Evolutionary conservation across 352 stramenopile genomes (phyloP), one percentile per base, ranked within the genome.

Genomic region (Phytophthora citricola): DNA sequence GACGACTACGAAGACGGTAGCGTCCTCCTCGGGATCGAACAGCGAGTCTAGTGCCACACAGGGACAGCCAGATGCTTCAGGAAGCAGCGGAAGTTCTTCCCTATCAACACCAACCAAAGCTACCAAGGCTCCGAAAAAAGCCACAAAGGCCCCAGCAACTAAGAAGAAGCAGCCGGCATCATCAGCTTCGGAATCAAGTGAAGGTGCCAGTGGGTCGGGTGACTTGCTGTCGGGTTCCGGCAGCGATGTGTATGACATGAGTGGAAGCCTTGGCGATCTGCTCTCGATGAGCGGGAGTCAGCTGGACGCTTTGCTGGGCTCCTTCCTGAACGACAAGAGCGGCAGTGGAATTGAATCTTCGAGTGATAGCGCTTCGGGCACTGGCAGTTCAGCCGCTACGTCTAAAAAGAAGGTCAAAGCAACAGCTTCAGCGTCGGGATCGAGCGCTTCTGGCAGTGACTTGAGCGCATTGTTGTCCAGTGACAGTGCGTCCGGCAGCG

Each of bases 1-100:
- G 29, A 29, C 17, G 10, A 5, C n/a, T 3, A 41, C 29, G 2
- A 56, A 46, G 20, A 46, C 20, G 1, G 17, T 50, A 11, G 24
- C n/a, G 3, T 60, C 53, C 29, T 12, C 5, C 5, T 60, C 40
- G 14, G 53, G 53, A 22, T 60, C 53, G 1, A 22, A 22, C 17
- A 47, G 50, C 32, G 32, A 58, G 11, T 24, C 20, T 17, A 24
- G 36, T 36, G 50, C 22, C 2, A 26, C 17, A 20, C 17, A 20
- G 17, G 17, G 17, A 20, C 17, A 20, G 17, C 17, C 34, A 39
- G 24, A 52, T 26, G 34, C 14, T 36, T 41, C 36, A 17, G 22
- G 34, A 14, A 52, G 43, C 43, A 53, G 40, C n/a, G 27, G 53
- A 17, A 60, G 52, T 48, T n/a, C 52, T 14, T 60, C 52, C 15